Evolutionary conservation across 2,329 filamentous ascomycete species (phyloP), one percentile per base, ranked within the genome.

Genomic region (Pseudogymnoascus sp.): DNA sequence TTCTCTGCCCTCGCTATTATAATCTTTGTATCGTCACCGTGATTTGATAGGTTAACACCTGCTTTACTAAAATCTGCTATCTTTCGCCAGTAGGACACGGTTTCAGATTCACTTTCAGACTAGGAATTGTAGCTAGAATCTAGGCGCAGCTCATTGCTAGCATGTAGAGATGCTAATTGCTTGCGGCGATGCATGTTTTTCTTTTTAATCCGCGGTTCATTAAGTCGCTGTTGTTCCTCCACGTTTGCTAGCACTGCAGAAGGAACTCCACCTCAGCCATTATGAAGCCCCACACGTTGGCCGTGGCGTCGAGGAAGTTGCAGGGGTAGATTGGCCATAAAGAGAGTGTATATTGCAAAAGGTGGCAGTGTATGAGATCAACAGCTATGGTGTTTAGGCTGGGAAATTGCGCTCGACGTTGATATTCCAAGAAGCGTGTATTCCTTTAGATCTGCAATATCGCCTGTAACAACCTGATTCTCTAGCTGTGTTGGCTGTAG

Each of bases 1-100:
- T 65, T 14, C 59, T 64, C 61, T 31, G 67, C 65, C 64, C n/a
- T 56, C 38, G 59, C 23, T 31, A 69, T 70, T 34, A 70, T 69
- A 37, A 38, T 63, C 62, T 66, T 63, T 12, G 63, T 67, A 14
- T 62, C 59, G 21, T 69, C 43, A 62, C 60, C 61, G 59, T 64
- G 62, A 56, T 70, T 69, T 18, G 64, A 67, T 63, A 71, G 62
- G 31, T 60, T 68, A 16, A 62, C 49, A 14, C 66, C 63, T 62
- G 62, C 65, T 43, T 62, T 62, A 56, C 63, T 63, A 59, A 65
- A 69, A 61, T 68, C 28, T 38, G 63, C 64, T 56, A 64, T 63
- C 18, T 64, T 67, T 59, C 65, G 12, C 56, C 49, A 3, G 63
- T 66, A 66, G 66, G 65, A 68, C 60, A 62, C 62, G 25, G 63